Evolutionary conservation across 305 asterid species (phyloP), one percentile per base, ranked within the genome.

Genomic region (Solanum hybrid): DNA sequence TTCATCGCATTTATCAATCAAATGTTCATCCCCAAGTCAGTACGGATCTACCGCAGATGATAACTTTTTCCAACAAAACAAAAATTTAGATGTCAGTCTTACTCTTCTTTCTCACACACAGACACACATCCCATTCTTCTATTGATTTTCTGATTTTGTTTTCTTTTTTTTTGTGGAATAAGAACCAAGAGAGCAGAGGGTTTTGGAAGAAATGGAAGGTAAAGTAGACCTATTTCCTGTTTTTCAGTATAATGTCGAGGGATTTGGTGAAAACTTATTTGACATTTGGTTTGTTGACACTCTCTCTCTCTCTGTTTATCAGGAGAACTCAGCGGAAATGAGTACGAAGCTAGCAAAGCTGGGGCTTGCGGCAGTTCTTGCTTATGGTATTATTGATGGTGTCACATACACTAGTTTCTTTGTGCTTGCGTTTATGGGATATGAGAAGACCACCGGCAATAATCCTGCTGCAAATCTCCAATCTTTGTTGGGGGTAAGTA

Each of bases 401-500:
- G 90, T 94, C 35, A 94, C 95, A 4, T 92, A 93, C 89, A 93
- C 95, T 19, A 90, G 92, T 78, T 93, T 94, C 90, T 91, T 93
- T 82, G 93, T 93, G 71, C 93, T 93, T 86, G 94, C 93, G 22
- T 93, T 93, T 42, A 92, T 91, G 88, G 93, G 94, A 1, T 92
- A 92, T 36, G 93, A 89, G 90, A 93, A 92, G 51, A 94, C 93
- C 85, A 93, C 92, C 9, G 95, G 95, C 45, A 94, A 91, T 17
- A 94, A 94, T 90, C 95, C 95, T 88, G 92, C 95, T 37, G 93
- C 95, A 73, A 93, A 93, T 75, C 93, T 93, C 88, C 86, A 91
- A 90, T 94, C 95, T 82, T 90, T 94, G 4, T 87, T 93, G 45
- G 94, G 94, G 89, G 93, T 91, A 91, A 87, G 89, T 36, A 88